A percentile compares a stretch with the other conserved stretches of the same genome.
Evolutionary conservation across 164 flowering plant species (phyloP).

Genomic region (Chimonanthus praecox): DNA sequence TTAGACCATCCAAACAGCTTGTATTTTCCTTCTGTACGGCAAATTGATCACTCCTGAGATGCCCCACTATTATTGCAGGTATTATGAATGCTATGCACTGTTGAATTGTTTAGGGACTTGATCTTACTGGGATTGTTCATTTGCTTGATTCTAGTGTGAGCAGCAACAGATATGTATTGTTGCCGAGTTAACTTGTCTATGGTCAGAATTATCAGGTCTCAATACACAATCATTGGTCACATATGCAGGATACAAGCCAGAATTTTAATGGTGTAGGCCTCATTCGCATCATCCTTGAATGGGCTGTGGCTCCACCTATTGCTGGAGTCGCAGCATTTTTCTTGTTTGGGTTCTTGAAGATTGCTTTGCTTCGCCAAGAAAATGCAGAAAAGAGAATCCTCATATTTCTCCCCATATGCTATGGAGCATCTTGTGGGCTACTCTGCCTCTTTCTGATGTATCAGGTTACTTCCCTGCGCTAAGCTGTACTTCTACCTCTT

Average conservation of each 20-base stretch:
- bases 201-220: neutral
- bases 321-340: slow-evolving; percentile 15
- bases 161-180: no score
- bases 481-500: neutral
- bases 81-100: no score
- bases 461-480: slow-evolving; percentile 23
- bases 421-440: slow-evolving; percentile 24
- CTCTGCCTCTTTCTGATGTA: slow-evolving; percentile 27
- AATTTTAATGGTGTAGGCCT: slow-evolving; percentile 13
- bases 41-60: no score
- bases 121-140: no score
- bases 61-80: no score
- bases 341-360: slow-evolving; percentile 18
- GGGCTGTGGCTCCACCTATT: slow-evolving; percentile 21
- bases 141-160: no score
- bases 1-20: neutral
- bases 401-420: slow-evolving; percentile 19
- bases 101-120: no score
- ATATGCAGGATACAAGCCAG: neutral
- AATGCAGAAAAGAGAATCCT: slow-evolving; percentile 21
- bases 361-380: slow-evolving; percentile 18
- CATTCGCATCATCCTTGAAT: slow-evolving; percentile 22
- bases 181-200: neutral
- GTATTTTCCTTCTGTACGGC: neutral
- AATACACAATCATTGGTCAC: neutral